Conservation (phyloP, 1,139 yeast species). For the Zhuliangozyma parablackwelliae region DNA sequence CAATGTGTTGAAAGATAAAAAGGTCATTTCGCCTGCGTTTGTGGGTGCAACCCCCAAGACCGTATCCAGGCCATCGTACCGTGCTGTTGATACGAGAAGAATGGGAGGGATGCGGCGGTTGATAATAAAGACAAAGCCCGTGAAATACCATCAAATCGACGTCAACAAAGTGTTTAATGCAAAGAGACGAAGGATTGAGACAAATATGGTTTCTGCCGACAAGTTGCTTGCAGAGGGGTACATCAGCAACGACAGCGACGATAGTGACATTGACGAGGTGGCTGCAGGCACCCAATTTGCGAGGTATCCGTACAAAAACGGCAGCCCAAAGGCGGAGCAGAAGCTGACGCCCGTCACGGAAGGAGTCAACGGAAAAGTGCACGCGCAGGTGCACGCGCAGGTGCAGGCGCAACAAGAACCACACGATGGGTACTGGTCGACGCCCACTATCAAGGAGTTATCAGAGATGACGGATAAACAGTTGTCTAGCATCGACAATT, state of each 20-base stretch:
- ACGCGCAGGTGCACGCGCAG: not conserved
- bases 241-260: conserved; percentile 18
- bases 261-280: conserved; percentile 14
- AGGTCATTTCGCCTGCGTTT: conserved; percentile 7
- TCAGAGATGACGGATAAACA: conserved; percentile 44
- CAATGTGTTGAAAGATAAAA: conserved; percentile 14
- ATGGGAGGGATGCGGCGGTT: conserved; percentile 28
- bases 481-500: conserved; percentile 56
- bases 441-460: conserved; percentile 62
- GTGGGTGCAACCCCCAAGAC: conserved; percentile 10
- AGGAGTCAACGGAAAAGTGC: not conserved
- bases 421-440: conserved; percentile 69
- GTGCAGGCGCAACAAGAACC: conserved; percentile 8
- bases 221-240: conserved; percentile 13
- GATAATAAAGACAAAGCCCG: conserved; percentile 39
- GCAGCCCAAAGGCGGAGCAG: not conserved
- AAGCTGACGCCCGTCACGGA: no score
- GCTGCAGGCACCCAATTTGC: conserved; percentile 5
- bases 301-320: conserved; percentile 15
- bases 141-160: conserved; percentile 40
- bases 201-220: conserved; percentile 15
- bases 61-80: conserved; percentile 11
- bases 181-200: conserved; percentile 28
- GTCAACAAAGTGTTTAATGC: conserved; percentile 39
- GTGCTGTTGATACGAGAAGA: conserved; percentile 13